Conservation (phyloP, 371 early-diverging fungal species). For the Entomophthora muscae region DNA sequence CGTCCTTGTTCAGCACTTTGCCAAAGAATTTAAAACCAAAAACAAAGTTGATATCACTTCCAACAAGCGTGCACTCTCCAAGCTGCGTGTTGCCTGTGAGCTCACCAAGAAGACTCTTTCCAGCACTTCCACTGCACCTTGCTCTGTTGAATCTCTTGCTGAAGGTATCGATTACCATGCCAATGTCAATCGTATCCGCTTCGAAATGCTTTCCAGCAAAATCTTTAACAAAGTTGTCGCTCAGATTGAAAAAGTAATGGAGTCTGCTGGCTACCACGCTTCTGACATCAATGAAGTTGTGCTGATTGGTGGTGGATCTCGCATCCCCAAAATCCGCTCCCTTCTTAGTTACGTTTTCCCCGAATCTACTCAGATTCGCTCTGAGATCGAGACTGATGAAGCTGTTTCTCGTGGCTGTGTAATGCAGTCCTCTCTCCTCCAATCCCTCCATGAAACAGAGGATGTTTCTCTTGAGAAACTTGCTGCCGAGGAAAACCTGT, state of each 20-base stretch:
- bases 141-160: slow-evolving; percentile 77
- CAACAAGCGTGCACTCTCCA: slow-evolving; percentile 58
- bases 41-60: slow-evolving; percentile 52
- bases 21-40: slow-evolving; percentile 77
- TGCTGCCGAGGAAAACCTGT: background rate
- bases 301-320: slow-evolving; percentile 93
- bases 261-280: slow-evolving; percentile 15
- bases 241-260: slow-evolving; percentile 41
- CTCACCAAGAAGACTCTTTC: slow-evolving; percentile 88
- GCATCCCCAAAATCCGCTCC: slow-evolving; percentile 92
- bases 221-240: slow-evolving; percentile 58
- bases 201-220: slow-evolving; percentile 75
- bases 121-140: slow-evolving; percentile 71
- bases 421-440: slow-evolving; percentile 66
- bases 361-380: slow-evolving; percentile 51
- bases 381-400: slow-evolving; percentile 78
- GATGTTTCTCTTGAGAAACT: slow-evolving; percentile 1
- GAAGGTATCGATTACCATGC: slow-evolving; percentile 89
- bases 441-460: slow-evolving; percentile 1
- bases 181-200: slow-evolving; percentile 72
- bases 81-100: slow-evolving; percentile 73
- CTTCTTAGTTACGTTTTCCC: slow-evolving; percentile 71
- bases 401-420: slow-evolving; percentile 98
- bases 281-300: slow-evolving; percentile 67
- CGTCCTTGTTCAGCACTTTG: slow-evolving; percentile 64